Evolutionary conservation across 1,284 basidiomycete genomes (phyloP).

Genomic region (Violaceomyces palustris): DNA sequence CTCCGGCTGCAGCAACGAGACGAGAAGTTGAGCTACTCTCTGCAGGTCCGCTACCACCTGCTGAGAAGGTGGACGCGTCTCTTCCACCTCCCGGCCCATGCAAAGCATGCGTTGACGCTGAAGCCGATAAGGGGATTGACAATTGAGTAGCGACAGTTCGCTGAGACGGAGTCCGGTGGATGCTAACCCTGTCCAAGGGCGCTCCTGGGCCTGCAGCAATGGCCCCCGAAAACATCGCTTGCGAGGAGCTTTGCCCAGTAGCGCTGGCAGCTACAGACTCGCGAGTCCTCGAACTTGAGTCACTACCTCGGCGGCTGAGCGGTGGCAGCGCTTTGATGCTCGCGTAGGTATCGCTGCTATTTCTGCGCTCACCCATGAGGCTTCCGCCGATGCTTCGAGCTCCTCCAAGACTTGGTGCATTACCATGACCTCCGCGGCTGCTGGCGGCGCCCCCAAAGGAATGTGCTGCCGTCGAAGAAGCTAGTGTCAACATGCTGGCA

Average conservation of each 20-base stretch:
- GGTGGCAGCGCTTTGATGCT: slow-evolving; percentile 45
- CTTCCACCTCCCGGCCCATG: neutral
- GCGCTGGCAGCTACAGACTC: slow-evolving; percentile 33
- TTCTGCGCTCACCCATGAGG: slow-evolving; percentile 39
- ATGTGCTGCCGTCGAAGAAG: slow-evolving; percentile 66
- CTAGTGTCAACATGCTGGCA: slow-evolving; percentile 83
- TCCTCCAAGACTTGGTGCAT: slow-evolving; percentile 33
- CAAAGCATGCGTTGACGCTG: slow-evolving; percentile 9
- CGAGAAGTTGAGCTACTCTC: no score
- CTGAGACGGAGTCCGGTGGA: slow-evolving; percentile 43
- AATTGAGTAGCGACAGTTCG: slow-evolving; percentile 43
- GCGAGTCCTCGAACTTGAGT: slow-evolving; percentile 32
- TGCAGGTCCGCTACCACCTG: no score
- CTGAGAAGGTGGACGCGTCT: no score
- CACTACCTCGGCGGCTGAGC: slow-evolving; percentile 43
- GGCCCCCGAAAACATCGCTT: slow-evolving; percentile 24
- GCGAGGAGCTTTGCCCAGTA: slow-evolving; percentile 33
- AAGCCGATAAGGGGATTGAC: slow-evolving; percentile 35
- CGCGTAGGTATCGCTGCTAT: slow-evolving; percentile 42
- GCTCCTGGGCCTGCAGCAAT: slow-evolving; percentile 12
- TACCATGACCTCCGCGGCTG: slow-evolving; percentile 22
- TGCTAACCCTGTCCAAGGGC: slow-evolving; percentile 18
- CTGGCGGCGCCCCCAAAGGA: slow-evolving; percentile 24
- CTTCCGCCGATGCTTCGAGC: slow-evolving; percentile 40
- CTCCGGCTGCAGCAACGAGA: no score